These are phyloP conservation scores for Prunus davidiana DNA, from an alignment of 306 rosid species.

Conservation along the genomic window DNA sequence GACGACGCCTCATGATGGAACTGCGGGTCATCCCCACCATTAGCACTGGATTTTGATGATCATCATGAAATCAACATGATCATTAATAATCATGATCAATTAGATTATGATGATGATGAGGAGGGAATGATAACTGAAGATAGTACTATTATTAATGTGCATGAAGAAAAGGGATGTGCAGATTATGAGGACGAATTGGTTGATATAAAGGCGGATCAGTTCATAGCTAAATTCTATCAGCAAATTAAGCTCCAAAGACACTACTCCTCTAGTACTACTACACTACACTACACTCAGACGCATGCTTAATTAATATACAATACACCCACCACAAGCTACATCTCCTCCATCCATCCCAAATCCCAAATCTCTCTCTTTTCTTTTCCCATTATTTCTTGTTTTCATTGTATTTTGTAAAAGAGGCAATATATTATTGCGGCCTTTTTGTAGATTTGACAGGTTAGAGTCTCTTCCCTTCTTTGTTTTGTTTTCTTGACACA, in stretches of 20 bases:
- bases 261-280: neutral
- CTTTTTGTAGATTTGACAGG: too few species aligned
- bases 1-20: slow-evolving; percentile 53
- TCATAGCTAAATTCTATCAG: slow-evolving; percentile 63
- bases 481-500: too few species aligned
- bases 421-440: too few species aligned
- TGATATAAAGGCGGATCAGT: slow-evolving; percentile 67
- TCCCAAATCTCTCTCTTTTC: too few species aligned
- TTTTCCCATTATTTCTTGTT: too few species aligned
- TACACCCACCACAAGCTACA: too few species aligned
- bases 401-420: too few species aligned
- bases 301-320: too few species aligned
- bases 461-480: too few species aligned
- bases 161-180: neutral
- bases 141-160: neutral
- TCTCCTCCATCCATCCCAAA: too few species aligned
- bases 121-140: neutral
- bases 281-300: too few species aligned
- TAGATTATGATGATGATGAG: neutral
- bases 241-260: slow-evolving; percentile 59
- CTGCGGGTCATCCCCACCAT: slow-evolving; percentile 59
- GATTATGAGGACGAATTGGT: slow-evolving; percentile 18
- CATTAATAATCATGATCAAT: neutral
- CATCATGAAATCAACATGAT: neutral
- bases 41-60: slow-evolving; percentile 25